Conservation (phyloP, 2,329 filamentous ascomycete species). For the Aspergillus spinulosporus region DNA sequence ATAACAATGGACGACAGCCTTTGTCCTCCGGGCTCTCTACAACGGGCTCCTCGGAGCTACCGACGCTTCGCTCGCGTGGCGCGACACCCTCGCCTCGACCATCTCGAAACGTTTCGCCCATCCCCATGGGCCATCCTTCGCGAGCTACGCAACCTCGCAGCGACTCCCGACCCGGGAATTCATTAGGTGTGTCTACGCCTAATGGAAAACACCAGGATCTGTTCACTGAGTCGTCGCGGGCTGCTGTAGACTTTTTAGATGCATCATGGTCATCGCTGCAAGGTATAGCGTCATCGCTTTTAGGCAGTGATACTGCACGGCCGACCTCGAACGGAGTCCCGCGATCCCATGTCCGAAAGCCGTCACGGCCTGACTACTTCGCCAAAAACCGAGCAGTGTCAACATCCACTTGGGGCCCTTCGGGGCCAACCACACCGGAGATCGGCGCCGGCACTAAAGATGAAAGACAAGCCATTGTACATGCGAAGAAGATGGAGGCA, state of each 20-base stretch:
- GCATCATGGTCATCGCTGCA: constrained; percentile 53
- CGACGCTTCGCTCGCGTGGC: constrained; percentile 41
- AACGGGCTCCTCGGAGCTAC: constrained; percentile 31
- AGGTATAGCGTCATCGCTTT: constrained; percentile 49
- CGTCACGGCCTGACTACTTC: constrained; percentile 38
- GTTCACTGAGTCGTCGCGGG: constrained; percentile 28
- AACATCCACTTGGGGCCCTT: constrained; percentile 45
- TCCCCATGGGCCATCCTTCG: constrained; percentile 42
- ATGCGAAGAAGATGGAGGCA: constrained; percentile 51
- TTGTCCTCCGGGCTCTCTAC: constrained; percentile 31
- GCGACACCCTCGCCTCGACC: constrained; percentile 42
- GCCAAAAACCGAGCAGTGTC: constrained; percentile 28
- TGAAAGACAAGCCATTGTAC: constrained; percentile 47
- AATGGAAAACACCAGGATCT: constrained; percentile 26
- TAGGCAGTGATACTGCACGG: constrained; percentile 43
- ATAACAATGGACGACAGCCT: constrained; percentile 26
- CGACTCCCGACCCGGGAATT: constrained; percentile 25
- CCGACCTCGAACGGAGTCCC: constrained; percentile 29
- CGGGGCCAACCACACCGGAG: constrained; percentile 31
- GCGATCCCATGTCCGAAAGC: constrained; percentile 36
- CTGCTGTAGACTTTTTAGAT: constrained; percentile 43
- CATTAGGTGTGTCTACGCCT: constrained; percentile 28
- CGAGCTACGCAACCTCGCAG: constrained; percentile 30
- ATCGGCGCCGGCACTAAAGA: constrained; percentile 44
- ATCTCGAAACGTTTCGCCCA: constrained; percentile 40